phyloP scores from a whole-genome alignment of 176 grass and related monocot genomes.

The Aechmea fasciata region DNA sequence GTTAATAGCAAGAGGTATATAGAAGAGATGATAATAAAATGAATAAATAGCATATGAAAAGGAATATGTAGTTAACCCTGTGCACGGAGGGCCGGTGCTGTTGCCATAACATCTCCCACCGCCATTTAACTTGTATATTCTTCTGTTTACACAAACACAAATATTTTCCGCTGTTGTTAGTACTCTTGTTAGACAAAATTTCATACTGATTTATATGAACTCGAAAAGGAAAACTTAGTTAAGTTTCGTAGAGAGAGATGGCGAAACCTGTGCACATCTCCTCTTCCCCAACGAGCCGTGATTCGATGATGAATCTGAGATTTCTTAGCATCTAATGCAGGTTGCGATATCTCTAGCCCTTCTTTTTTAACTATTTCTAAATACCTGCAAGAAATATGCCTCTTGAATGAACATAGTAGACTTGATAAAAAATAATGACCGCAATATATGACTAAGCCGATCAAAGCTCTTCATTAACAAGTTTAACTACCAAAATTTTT shows the following conservation, averaged over 20 bases:
- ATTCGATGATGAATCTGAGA: constrained; percentile 70
- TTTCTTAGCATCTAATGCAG: constrained; percentile 50
- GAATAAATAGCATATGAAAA: background rate
- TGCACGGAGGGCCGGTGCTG: constrained; percentile 65
- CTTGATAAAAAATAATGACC: background rate
- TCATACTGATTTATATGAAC: background rate
- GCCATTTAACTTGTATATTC: constrained; percentile 54
- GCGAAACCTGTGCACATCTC: constrained; percentile 41
- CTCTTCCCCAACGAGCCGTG: constrained; percentile 31
- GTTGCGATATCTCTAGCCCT: constrained; percentile 83
- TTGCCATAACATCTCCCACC: constrained; percentile 42
- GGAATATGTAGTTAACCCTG: constrained; percentile 26
- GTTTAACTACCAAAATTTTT: background rate
- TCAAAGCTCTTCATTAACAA: background rate
- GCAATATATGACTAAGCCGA: background rate
- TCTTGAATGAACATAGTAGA: background rate
- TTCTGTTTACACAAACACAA: constrained; percentile 18
- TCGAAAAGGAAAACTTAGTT: background rate
- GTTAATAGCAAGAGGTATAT: too few species aligned
- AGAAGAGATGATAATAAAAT: background rate
- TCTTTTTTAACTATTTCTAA: constrained; percentile 33
- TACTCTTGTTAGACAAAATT: background rate
- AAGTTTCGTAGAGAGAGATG: background rate
- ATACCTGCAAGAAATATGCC: constrained; percentile 25
- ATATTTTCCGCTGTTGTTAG: background rate